These are phyloP conservation scores for Microthyrium microscopicum DNA, from an alignment of 2,329 filamentous ascomycete species.

Conservation along the genomic window DNA sequence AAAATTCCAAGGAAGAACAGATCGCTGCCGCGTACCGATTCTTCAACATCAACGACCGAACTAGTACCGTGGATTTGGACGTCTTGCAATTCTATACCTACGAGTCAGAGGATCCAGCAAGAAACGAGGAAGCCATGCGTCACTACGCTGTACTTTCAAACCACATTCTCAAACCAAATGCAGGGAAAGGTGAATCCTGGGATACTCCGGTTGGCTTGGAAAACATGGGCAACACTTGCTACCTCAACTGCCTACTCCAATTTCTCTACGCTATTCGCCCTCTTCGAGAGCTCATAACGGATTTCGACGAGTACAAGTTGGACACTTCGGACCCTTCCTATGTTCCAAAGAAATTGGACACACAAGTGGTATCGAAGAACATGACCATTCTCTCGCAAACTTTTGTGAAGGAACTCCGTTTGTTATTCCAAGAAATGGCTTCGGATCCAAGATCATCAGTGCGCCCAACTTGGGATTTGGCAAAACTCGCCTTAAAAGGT, in stretches of 20 bases:
- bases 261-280: conserved; percentile 83
- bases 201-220: conserved; percentile 59
- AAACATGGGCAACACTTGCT: conserved; percentile 96
- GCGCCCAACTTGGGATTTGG: conserved; percentile 64
- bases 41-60: conserved; percentile 33
- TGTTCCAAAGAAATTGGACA: background rate
- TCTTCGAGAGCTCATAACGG: conserved; percentile 62
- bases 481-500: conserved; percentile 44
- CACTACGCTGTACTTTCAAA: conserved; percentile 2
- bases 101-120: conserved; percentile 2
- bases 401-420: no score
- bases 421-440: no score
- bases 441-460: no score
- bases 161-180: conserved; percentile 1
- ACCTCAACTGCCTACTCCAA: conserved; percentile 89
- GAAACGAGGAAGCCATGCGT: conserved; percentile 6
- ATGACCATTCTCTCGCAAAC: background rate
- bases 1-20: conserved; percentile 31
- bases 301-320: conserved; percentile 51
- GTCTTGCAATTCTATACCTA: conserved; percentile 13
- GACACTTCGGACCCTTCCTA: background rate
- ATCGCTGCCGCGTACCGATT: conserved; percentile 20
- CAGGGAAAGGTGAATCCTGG: conserved; percentile 36
- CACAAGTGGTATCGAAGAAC: background rate
- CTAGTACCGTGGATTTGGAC: conserved; percentile 31